Base-by-base conservation (phyloP, 2,329 filamentous ascomycete species). In the Trichophyton schoenleinii region DNA sequence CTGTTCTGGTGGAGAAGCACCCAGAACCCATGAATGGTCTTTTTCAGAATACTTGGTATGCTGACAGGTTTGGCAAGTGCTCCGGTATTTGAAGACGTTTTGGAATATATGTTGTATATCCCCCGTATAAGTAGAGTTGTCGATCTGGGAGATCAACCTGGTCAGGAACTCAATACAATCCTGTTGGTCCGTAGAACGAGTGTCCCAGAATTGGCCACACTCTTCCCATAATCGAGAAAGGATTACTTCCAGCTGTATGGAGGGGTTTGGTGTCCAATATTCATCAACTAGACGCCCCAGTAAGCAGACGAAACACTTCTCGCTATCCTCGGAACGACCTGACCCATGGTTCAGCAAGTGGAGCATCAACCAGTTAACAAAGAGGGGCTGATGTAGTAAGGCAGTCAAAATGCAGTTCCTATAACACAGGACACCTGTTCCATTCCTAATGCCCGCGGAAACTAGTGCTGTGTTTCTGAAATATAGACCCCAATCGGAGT, bases 161-260 rank as follows among this genome's bases (percentile, higher is more conserved):
- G 41, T 58, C 41, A 64, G 38, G 48, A 63, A 66, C 31, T 63
- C 63, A 18, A 57, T 41, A 11, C 42, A 44, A 36, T 66, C 64
- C 34, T 66, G 61, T 48, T 64, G 58, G n/a, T 57, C 28, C 8
- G 15, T 38, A 11, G n/a, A 18, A 11, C 34, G 13, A 13, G 44
- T 13, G 9, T 55, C 18, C 60, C 62, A 62, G 22, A 64, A 61
- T 20, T 25, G 49, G 57, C 11, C 8, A 36, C 58, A 62, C 13
- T 34, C 52, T 0, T 34, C n/a, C 62, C 60, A 65, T 3, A 64
- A 18, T 9, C 11, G 5, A 9, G 60, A 52, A 2, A 38, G 8
- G 8, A 20, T 9, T 42, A 61, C 59, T 41, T 63, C 62, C 7
- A 62, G 20, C 3, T 38, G 25, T n/a, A 15, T 13, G 38, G 52